A percentile compares a stretch with the other conserved stretches of the same genome.
Evolutionary conservation across 768 basidiomycete species (phyloP).

Genomic region (Strobilomyces confusus): DNA sequence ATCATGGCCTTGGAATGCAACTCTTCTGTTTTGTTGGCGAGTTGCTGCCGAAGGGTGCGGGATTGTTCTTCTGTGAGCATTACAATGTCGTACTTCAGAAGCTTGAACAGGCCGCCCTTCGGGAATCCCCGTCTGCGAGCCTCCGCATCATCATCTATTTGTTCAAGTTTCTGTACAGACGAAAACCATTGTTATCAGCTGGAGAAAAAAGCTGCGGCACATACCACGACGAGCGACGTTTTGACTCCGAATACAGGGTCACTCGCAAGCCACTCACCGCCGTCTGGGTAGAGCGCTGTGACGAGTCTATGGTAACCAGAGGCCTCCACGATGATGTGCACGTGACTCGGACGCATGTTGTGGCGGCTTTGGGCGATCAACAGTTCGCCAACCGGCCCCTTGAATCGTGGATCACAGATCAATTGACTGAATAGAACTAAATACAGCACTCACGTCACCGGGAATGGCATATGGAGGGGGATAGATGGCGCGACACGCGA

Average conservation of each 20-base stretch:
- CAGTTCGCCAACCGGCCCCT: slow-evolving; percentile 71
- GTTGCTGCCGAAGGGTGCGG: slow-evolving; percentile 22
- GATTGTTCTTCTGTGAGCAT: slow-evolving; percentile 43
- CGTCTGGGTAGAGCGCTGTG: slow-evolving; percentile 73
- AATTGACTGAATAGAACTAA: neutral
- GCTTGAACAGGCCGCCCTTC: slow-evolving; percentile 44
- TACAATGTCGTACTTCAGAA: slow-evolving; percentile 44
- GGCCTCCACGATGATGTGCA: slow-evolving; percentile 72
- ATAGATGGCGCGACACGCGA: slow-evolving; percentile 68
- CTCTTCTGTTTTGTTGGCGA: slow-evolving; percentile 10
- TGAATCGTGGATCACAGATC: slow-evolving; percentile 7
- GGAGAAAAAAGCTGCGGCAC: slow-evolving; percentile 21
- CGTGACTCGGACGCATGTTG: slow-evolving; percentile 73
- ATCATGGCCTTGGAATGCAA: neutral
- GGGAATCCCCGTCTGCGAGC: slow-evolving; percentile 50
- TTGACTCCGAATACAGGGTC: slow-evolving; percentile 85
- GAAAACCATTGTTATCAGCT: neutral
- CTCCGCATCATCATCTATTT: slow-evolving; percentile 50
- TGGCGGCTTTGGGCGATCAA: slow-evolving; percentile 58
- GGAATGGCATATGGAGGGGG: slow-evolving; percentile 72
- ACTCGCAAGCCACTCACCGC: slow-evolving; percentile 59
- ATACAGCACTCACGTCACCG: slow-evolving; percentile 51
- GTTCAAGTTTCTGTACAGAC: slow-evolving; percentile 44
- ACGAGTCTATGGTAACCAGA: slow-evolving; percentile 68
- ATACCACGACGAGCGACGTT: slow-evolving; percentile 69